Percentiles rank a stretch among this genome's conserved stretches.
phyloP scores from a whole-genome alignment of 768 basidiomycete genomes.

The Russula earlei region DNA sequence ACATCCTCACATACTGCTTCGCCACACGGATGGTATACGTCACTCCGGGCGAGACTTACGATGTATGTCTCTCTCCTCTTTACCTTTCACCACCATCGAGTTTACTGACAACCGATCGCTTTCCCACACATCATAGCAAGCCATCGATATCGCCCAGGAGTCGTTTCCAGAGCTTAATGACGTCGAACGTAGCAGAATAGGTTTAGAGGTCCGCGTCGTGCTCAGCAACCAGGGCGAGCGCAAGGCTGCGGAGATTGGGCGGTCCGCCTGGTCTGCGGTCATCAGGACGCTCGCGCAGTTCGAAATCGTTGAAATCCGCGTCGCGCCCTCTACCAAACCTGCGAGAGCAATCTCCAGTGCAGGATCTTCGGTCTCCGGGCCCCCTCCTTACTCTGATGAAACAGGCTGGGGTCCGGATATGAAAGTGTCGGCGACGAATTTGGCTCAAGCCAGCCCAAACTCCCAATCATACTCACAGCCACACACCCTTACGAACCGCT shows the following conservation, averaged over 20 bases:
- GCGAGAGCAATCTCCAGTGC: neutral
- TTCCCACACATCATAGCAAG: constrained; percentile 16
- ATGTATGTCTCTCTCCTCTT: constrained; percentile 7
- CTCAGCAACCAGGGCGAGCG: constrained; percentile 11
- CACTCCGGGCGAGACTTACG: constrained; percentile 20
- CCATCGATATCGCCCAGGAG: constrained; percentile 16
- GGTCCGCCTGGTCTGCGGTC: constrained; percentile 23
- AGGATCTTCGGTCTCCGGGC: neutral
- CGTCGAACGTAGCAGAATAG: constrained; percentile 19
- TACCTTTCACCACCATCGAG: too few relatives aligned
- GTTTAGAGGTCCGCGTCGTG: constrained; percentile 22
- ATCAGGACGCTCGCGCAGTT: constrained; percentile 19
- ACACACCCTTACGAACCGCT: neutral
- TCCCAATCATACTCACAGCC: neutral
- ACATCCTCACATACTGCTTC: constrained; percentile 25
- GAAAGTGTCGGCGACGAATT: neutral
- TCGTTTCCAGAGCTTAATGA: constrained; percentile 21
- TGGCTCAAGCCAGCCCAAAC: too few relatives aligned
- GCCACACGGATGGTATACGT: constrained; percentile 25
- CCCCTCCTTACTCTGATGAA: constrained; percentile 10
- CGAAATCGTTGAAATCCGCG: constrained; percentile 25
- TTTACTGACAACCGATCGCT: neutral
- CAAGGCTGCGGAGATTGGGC: constrained; percentile 21
- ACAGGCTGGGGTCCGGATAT: neutral
- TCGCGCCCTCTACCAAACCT: constrained; percentile 3